Percentiles rank a stretch among this genome's conserved stretches.
Conservation (phyloP, 257 asterid genomes). For the Solanum etuberosum region DNA sequence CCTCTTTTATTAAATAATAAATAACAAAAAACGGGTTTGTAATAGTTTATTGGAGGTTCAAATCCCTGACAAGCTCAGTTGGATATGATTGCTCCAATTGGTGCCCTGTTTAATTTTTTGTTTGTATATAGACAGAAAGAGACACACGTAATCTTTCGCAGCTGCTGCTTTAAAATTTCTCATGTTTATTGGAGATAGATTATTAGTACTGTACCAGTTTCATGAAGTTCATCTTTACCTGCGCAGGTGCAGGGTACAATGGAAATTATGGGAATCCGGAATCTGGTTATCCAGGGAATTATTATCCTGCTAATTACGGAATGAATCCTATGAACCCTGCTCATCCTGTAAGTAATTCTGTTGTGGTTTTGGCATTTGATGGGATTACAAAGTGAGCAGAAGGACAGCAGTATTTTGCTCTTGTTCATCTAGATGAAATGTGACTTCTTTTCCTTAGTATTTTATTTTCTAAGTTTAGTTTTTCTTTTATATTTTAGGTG, state of each 20-base stretch:
- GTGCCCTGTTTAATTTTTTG: background rate
- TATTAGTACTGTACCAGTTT: background rate
- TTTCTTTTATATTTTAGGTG: slow-evolving; percentile 31
- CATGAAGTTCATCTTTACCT: background rate
- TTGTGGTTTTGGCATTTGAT: background rate
- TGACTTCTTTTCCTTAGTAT: background rate
- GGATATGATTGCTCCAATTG: background rate
- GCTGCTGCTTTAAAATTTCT: background rate
- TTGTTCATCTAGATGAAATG: background rate
- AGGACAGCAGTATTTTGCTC: background rate
- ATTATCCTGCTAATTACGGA: slow-evolving; percentile 54
- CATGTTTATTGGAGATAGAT: background rate
- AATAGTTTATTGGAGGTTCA: background rate
- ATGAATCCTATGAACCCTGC: slow-evolving; percentile 47
- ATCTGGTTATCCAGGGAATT: slow-evolving; percentile 47
- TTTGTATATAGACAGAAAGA: background rate
- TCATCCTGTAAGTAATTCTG: slow-evolving; percentile 41
- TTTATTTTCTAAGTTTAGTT: background rate
- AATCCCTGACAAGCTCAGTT: background rate
- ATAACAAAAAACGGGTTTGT: background rate
- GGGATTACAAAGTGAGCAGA: background rate
- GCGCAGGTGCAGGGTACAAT: slow-evolving; percentile 48
- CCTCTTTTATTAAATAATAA: background rate
- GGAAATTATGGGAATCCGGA: slow-evolving; percentile 55
- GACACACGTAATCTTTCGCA: background rate